Percentiles rank a stretch among this genome's conserved stretches.
These are phyloP conservation scores for Plantago major DNA, from an alignment of 257 asterid species.

Conservation along the genomic window DNA sequence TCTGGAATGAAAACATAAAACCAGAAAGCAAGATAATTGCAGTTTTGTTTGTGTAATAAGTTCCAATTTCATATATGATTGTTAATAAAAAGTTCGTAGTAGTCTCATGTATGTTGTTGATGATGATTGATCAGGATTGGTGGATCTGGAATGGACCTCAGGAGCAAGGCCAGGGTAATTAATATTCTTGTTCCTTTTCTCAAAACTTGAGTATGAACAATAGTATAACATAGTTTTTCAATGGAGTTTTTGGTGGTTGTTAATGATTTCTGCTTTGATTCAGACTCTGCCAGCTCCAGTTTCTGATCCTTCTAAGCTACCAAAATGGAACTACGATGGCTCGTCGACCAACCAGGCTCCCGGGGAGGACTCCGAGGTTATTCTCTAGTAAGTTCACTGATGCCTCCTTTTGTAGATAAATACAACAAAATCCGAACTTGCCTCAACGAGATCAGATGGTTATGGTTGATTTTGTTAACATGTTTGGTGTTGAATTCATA, in stretches of 20 bases:
- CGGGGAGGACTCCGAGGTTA: slow-evolving; percentile 57
- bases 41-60: no score
- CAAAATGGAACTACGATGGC: slow-evolving; percentile 56
- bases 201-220: no score
- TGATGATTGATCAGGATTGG: slow-evolving; percentile 38
- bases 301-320: slow-evolving; percentile 45
- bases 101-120: background rate
- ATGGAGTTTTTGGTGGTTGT: background rate
- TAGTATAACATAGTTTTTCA: background rate
- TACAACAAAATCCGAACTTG: no score
- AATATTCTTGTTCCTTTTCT: slow-evolving; percentile 3
- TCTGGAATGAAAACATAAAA: no score
- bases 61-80: no score
- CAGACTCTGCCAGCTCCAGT: slow-evolving; percentile 47
- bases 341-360: slow-evolving; percentile 57
- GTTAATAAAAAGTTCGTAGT: background rate
- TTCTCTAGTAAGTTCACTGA: slow-evolving; percentile 31
- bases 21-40: no score
- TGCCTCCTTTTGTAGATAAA: no score
- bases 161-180: slow-evolving; percentile 56
- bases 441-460: no score
- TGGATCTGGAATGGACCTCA: slow-evolving; percentile 48
- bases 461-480: background rate
- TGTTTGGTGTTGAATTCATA: background rate
- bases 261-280: background rate